Evolutionary conservation across 768 basidiomycete genomes (phyloP).

Genomic region (Agrocybe praecox): DNA sequence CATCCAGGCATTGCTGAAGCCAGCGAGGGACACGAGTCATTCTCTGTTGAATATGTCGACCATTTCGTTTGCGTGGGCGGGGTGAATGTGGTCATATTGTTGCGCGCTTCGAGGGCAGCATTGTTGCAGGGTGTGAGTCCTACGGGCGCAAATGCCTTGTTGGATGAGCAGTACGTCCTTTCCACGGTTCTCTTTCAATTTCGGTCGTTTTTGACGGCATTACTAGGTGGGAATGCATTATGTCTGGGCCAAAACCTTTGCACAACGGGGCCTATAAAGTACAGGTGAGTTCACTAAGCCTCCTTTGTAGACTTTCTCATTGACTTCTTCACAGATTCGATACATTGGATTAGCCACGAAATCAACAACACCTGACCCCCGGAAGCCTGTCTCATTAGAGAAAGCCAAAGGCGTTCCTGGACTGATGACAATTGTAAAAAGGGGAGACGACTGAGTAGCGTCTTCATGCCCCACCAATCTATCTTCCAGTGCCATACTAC

Average conservation of each 20-base stretch:
- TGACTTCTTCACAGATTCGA: constrained; percentile 58
- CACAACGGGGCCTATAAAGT: constrained; percentile 60
- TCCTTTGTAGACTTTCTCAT: not conserved
- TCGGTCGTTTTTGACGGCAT: constrained; percentile 8
- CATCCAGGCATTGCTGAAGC: constrained; percentile 35
- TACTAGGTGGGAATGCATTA: constrained; percentile 66
- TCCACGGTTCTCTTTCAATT: constrained; percentile 3
- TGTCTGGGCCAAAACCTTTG: constrained; percentile 53
- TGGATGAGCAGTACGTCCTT: constrained; percentile 67
- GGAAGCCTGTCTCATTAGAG: constrained; percentile 63
- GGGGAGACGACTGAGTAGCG: constrained; percentile 30
- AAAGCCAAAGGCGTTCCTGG: constrained; percentile 66
- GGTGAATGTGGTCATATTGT: constrained; percentile 59
- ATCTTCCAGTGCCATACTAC: not conserved
- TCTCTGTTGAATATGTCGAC: constrained; percentile 37
- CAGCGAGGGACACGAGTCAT: constrained; percentile 21
- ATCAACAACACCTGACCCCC: constrained; percentile 54
- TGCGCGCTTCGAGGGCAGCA: constrained; percentile 54
- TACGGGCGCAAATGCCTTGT: constrained; percentile 60
- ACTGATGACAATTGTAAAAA: constrained; percentile 70
- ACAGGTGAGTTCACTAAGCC: constrained; percentile 42
- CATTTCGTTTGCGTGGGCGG: constrained; percentile 61
- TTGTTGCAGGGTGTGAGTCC: constrained; percentile 51
- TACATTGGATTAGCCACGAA: constrained; percentile 65
- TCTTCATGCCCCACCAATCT: not conserved